Conservation (phyloP, 2,329 filamentous ascomycete genomes). For the Ilyonectria destructans region DNA sequence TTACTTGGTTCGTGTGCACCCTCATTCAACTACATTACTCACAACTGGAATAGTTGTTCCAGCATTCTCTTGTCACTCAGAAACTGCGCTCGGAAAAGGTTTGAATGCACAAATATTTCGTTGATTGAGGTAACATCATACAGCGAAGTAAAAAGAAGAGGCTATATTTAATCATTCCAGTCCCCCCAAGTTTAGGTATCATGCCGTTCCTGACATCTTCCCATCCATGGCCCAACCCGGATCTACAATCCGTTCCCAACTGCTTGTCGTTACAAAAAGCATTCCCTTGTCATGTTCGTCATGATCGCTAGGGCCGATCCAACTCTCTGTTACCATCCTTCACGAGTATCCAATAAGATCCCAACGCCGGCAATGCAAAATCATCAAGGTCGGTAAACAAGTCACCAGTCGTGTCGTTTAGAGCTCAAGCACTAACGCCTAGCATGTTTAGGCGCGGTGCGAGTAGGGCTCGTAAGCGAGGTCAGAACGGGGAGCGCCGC, state of each 20-base stretch:
- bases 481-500: conserved; percentile 63
- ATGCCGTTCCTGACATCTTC: conserved; percentile 43
- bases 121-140: conserved; percentile 31
- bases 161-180: conserved; percentile 31
- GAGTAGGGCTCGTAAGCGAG: conserved; percentile 77
- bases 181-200: conserved; percentile 41
- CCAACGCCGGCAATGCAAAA: conserved; percentile 50
- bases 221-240: conserved; percentile 30
- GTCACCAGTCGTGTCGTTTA: conserved; percentile 38
- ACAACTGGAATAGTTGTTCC: not conserved
- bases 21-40: conserved; percentile 22
- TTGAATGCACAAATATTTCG: not conserved
- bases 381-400: conserved; percentile 41
- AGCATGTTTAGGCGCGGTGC: conserved; percentile 64
- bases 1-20: conserved; percentile 35
- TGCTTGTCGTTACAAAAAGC: conserved; percentile 24
- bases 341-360: conserved; percentile 36
- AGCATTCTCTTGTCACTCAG: not conserved
- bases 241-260: conserved; percentile 30
- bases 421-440: conserved; percentile 21
- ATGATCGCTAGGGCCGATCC: conserved; percentile 23
- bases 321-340: conserved; percentile 20
- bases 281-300: conserved; percentile 24
- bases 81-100: not conserved
- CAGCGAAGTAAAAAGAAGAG: conserved; percentile 18